Base-by-base conservation (phyloP, 768 basidiomycete species). In the Suillus occidentalis region DNA sequence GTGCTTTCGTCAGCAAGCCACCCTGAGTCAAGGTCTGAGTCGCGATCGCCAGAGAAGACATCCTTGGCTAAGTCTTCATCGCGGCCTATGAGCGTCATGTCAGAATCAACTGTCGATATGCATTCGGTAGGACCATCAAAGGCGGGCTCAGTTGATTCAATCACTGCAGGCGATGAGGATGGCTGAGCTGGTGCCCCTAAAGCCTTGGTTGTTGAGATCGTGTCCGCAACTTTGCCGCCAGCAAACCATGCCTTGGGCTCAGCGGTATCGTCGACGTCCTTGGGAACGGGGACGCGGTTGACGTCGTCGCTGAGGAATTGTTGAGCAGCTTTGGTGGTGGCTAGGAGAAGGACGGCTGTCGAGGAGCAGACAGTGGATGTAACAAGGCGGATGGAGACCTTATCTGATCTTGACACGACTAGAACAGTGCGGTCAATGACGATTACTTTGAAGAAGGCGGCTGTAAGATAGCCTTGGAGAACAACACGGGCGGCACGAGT, bases 381-480 rank as follows among this genome's bases (percentile, higher is more conserved):
- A n/a, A 55, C 53, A 36, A 55, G 53, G 20, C 53, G 2, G 7
- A 55, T 13, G 34, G 53, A 34, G 20, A 55, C 53, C 36, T 55
- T 13, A 10, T 55, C 53, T 13, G 34, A 34, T 34, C n/a, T n/a
- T 12, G 53, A 55, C 20, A 36, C 12, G 53, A 55, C 53, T 12
- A 36, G 10, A n/a, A 55, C 1, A 55, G 53, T 55, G 34, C 12
- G 36, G 31, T 55, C 36, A 12, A 55, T 3, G 36, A 36, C 53
- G 6, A 55, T n/a, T 36, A n/a, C 20, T 55, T 55, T 55, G 34
- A 55, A 55, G 34, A 34, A 55, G 12, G 6, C 6, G 53, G 34
- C 34, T 55, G 53, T 55, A 55, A 55, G 53, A 55, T 55, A 55
- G 31, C 53, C 53, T 34, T 36, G 53, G 20, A 55, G 12, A 12